These are phyloP conservation scores for Seiridium cupressi DNA, from an alignment of 2,329 filamentous ascomycete genomes.

Conservation along the genomic window DNA sequence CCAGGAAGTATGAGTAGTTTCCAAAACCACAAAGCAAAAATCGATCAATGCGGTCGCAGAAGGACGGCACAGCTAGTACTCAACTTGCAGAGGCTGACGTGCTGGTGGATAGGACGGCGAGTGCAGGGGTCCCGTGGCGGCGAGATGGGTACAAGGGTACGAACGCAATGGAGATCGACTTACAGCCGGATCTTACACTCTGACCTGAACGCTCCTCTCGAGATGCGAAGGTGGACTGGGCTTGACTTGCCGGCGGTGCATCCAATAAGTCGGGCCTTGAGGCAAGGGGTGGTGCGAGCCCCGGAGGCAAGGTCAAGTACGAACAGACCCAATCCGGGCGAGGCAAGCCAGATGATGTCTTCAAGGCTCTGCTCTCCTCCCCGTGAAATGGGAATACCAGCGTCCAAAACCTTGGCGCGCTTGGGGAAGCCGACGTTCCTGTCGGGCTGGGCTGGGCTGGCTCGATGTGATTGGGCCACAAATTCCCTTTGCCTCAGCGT, in stretches of 20 bases:
- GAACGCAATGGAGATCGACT: constrained; percentile 27
- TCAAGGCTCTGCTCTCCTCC: constrained; percentile 6
- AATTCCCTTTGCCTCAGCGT: constrained; percentile 30
- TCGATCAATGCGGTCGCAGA: constrained; percentile 35
- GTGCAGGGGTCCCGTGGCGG: constrained; percentile 25
- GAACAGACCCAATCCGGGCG: constrained; percentile 32
- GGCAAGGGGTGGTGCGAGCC: constrained; percentile 26
- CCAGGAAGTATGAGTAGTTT: constrained; percentile 33
- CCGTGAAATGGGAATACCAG: constrained; percentile 24
- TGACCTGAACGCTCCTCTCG: background rate
- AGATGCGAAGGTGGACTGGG: constrained; percentile 11
- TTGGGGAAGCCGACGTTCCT: constrained; percentile 32
- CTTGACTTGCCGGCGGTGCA: constrained; percentile 17
- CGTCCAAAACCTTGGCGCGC: constrained; percentile 37
- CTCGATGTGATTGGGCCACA: constrained; percentile 34
- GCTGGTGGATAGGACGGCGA: constrained; percentile 35
- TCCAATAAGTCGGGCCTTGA: constrained; percentile 28
- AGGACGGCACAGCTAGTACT: constrained; percentile 32
- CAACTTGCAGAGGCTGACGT: constrained; percentile 31
- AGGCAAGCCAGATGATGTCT: constrained; percentile 15
- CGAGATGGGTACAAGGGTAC: constrained; percentile 30
- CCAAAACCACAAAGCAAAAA: constrained; percentile 30
- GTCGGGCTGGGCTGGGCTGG: constrained; percentile 25
- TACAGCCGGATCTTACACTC: constrained; percentile 23
- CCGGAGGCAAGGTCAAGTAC: constrained; percentile 34